These are phyloP conservation scores for Apiosordaria backusii DNA, from an alignment of 495 filamentous ascomycete species.

Conservation along the genomic window DNA sequence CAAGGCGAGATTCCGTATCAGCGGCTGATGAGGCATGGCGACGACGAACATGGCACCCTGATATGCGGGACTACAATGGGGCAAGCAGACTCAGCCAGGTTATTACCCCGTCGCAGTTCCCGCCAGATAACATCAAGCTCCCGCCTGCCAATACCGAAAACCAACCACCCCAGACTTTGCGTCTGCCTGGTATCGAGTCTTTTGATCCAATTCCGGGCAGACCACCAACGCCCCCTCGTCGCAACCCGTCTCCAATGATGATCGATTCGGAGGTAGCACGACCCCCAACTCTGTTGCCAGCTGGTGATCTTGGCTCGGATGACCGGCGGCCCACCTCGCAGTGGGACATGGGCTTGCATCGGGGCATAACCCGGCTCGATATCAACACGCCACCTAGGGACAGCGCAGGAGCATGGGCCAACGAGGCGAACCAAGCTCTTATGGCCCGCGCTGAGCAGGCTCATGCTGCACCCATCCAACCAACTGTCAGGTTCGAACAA, in stretches of 20 bases:
- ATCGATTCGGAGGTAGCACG: slow-evolving; percentile 51
- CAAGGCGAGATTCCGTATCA: slow-evolving; percentile 57
- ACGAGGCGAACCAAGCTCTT: slow-evolving; percentile 48
- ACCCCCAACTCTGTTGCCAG: slow-evolving; percentile 39
- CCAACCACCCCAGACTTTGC: slow-evolving; percentile 41
- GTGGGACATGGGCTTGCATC: slow-evolving; percentile 76
- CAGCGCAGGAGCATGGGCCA: slow-evolving; percentile 49
- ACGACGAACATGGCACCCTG: slow-evolving; percentile 86
- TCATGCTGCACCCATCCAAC: slow-evolving; percentile 30
- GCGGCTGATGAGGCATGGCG: slow-evolving; percentile 72
- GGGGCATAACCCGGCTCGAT: slow-evolving; percentile 68
- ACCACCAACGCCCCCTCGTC: slow-evolving; percentile 59
- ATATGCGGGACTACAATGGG: slow-evolving; percentile 54
- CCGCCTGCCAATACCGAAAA: slow-evolving; percentile 44
- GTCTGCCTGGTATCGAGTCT: slow-evolving; percentile 85
- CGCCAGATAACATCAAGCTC: slow-evolving; percentile 51
- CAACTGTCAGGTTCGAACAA: slow-evolving; percentile 46
- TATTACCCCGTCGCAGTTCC: slow-evolving; percentile 58
- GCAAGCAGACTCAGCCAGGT: slow-evolving; percentile 48
- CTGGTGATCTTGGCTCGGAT: slow-evolving; percentile 49
- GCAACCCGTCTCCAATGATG: slow-evolving; percentile 65
- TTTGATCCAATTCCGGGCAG: slow-evolving; percentile 70
- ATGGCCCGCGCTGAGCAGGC: slow-evolving; percentile 45
- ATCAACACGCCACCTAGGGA: slow-evolving; percentile 60
- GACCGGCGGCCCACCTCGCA: slow-evolving; percentile 58